Percentiles rank a stretch among this genome's conserved stretches.
phyloP scores from a whole-genome alignment of 2,329 filamentous ascomycete genomes.

The Aquanectria penicillioides region DNA sequence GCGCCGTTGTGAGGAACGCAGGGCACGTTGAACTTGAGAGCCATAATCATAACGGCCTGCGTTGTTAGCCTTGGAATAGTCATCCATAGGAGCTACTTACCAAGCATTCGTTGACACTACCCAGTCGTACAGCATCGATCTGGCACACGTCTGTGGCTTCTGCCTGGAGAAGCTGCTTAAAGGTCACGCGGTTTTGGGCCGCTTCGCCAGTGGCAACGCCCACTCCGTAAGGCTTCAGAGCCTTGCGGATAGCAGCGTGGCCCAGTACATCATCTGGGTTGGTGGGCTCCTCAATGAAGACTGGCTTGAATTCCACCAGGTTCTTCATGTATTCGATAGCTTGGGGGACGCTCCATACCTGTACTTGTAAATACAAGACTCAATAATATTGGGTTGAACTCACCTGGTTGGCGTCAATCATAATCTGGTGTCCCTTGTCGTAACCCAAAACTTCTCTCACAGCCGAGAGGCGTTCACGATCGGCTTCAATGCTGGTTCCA shows the following conservation, averaged over 20 bases:
- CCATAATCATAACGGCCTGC: constrained; percentile 83
- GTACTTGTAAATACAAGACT: background rate
- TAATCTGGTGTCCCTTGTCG: constrained; percentile 83
- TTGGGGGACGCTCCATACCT: constrained; percentile 87
- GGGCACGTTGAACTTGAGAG: constrained; percentile 81
- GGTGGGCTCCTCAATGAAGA: constrained; percentile 96
- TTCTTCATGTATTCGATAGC: constrained; percentile 88
- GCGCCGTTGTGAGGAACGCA: constrained; percentile 91
- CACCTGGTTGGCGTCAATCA: constrained; percentile 89
- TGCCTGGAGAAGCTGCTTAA: constrained; percentile 87
- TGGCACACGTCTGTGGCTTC: constrained; percentile 89
- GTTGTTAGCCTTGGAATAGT: background rate
- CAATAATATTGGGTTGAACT: background rate
- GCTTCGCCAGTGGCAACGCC: constrained; percentile 93
- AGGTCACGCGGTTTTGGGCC: constrained; percentile 93
- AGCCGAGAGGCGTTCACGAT: constrained; percentile 75
- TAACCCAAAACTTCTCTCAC: constrained; percentile 84
- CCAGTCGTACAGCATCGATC: constrained; percentile 88
- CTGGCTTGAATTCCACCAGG: constrained; percentile 84
- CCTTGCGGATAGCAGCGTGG: constrained; percentile 85
- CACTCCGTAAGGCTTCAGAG: constrained; percentile 77
- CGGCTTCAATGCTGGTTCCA: constrained; percentile 76
- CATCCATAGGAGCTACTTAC: background rate
- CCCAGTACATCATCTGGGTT: constrained; percentile 90
- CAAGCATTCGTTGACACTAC: constrained; percentile 90